Evolutionary conservation across 2,329 filamentous ascomycete species (phyloP).

Genomic region (Verticillium albo-atrum): DNA sequence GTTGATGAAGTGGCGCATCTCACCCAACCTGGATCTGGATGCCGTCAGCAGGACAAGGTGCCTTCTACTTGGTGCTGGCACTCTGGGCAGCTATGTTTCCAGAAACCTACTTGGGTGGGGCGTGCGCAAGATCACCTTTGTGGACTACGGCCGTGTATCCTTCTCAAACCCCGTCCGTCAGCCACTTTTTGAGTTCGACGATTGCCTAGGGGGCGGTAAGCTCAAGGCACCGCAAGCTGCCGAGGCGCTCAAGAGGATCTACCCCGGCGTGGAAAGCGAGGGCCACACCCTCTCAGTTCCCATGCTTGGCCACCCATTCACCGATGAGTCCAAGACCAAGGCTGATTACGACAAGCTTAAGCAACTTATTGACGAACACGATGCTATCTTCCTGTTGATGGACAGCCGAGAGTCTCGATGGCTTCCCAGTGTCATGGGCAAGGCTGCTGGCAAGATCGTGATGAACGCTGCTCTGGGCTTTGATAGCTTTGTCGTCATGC

Average conservation of each 20-base stretch:
- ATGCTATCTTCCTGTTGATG: conserved; percentile 95
- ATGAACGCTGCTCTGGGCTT: conserved; percentile 96
- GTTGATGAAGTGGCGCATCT: conserved; percentile 97
- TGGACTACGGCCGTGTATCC: conserved; percentile 89
- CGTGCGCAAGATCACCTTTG: conserved; percentile 88
- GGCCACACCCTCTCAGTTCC: conserved; percentile 84
- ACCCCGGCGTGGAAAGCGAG: conserved; percentile 78
- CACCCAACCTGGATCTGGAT: conserved; percentile 81
- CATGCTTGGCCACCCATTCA: conserved; percentile 90
- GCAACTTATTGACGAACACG: conserved; percentile 74
- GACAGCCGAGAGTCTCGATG: conserved; percentile 92
- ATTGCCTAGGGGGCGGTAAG: conserved; percentile 80
- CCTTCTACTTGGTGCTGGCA: conserved; percentile 85
- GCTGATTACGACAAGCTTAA: conserved; percentile 72
- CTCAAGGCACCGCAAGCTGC: conserved; percentile 81
- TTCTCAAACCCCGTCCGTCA: conserved; percentile 97
- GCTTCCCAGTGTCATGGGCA: conserved; percentile 95
- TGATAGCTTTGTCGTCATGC: conserved; percentile 95
- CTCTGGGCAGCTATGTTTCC: conserved; percentile 89
- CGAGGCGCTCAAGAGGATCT: conserved; percentile 76
- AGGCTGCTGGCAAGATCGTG: conserved; percentile 87
- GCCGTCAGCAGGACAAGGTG: conserved; percentile 87
- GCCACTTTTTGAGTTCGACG: conserved; percentile 84
- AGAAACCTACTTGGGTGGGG: conserved; percentile 94
- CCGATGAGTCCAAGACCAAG: conserved; percentile 64